Base-by-base conservation (phyloP, 176 grass and related monocot genomes). In the Tillandsia fasciculata region DNA sequence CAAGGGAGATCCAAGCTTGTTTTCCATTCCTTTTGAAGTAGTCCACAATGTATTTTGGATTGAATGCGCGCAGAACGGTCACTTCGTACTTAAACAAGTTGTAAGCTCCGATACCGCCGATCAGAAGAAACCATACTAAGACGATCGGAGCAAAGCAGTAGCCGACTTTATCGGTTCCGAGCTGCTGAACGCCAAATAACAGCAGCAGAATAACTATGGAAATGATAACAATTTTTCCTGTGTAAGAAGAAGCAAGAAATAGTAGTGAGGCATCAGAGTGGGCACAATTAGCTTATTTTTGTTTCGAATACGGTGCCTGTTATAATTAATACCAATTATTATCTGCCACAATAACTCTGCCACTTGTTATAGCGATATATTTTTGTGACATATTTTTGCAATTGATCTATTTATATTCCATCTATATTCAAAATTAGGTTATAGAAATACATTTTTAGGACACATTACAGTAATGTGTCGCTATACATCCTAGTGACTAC, bases 111-210 rank as follows among this genome's bases (percentile, higher is more conserved):
- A 68, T 88, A 58, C 82, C 79, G 51, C 85, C 74, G 64, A 88
- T 81, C 79, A 15, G 77, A 3, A 87, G 5, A 69, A 84, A 91
- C 80, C 80, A 87, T 63, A 84, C n/a, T 1, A 74, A 73, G 61
- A 91, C 78, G 66, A 84, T 71, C 12, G 81, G 88, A 7, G 88
- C 81, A 42, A 87, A 92, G 28, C 79, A 77, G 74, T 88, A 92
- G 52, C 89, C 89, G 71, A 92, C 82, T 77, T 80, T 88, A 53
- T 92, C 76, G 14, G 89, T 87, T 14, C 88, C 88, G 8, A 91
- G 80, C 22, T 64, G 74, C 53, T 85, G 88, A 22, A 70, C 54
- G 1, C 64, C 69, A 80, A 91, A 91, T 54, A 87, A 68, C 42
- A 82, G 0, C 49, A 87, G 47, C 50, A 87, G 63, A 26, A 91